These are phyloP conservation scores for Suillus subluteus DNA, from an alignment of 768 basidiomycete genomes.

Conservation along the genomic window DNA sequence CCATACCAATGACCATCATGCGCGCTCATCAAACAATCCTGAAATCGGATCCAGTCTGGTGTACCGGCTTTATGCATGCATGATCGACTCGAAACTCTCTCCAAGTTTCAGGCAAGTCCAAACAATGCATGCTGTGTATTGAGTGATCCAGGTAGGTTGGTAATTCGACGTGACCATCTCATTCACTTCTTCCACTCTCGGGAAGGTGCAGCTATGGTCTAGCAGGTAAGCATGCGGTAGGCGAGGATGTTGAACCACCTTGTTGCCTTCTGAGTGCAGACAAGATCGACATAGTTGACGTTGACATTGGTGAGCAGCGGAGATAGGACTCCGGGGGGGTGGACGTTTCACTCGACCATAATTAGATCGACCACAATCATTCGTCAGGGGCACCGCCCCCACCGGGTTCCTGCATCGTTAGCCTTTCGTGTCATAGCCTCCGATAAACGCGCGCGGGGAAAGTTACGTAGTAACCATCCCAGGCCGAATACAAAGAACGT, in stretches of 20 bases:
- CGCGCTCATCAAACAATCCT: background rate
- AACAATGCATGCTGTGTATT: background rate
- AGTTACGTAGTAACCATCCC: background rate
- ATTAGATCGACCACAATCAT: background rate
- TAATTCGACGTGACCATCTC: background rate
- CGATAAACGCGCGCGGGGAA: background rate
- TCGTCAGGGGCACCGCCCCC: conserved; percentile 3
- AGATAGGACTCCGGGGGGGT: too few species aligned
- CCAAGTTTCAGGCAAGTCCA: background rate
- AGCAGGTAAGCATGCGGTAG: background rate
- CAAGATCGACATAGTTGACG: background rate
- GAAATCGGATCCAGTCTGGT: background rate
- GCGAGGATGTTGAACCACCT: background rate
- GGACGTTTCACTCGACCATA: background rate
- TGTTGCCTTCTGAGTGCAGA: background rate
- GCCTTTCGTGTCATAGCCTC: background rate
- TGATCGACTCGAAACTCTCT: background rate
- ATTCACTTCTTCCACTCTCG: background rate
- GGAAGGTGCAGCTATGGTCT: background rate
- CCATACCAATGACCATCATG: background rate
- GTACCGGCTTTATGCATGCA: background rate
- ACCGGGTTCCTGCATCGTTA: background rate
- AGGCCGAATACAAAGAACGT: background rate
- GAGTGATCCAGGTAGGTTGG: background rate
- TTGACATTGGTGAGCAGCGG: too few species aligned